Evolutionary conservation across 1,284 basidiomycete species (phyloP), one percentile per base, ranked within the genome.

Genomic region (Sporisorium iseilematis-ciliati): DNA sequence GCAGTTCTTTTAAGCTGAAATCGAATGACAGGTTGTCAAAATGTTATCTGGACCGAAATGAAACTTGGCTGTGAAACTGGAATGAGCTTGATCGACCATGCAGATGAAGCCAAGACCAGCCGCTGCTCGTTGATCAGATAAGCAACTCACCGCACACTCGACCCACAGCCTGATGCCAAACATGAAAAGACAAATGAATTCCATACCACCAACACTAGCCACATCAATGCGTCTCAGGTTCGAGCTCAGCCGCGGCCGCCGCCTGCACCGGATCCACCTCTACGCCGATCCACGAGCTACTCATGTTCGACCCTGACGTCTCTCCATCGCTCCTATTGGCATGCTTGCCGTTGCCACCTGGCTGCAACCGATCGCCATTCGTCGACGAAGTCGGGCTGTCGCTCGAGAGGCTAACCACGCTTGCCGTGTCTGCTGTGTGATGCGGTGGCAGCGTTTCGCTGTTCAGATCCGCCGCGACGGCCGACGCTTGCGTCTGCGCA

Each of bases 281-380:
- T 18, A 76, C 43, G 12, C 74, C 74, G 51, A 76, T 64, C 74
- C 74, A 76, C 2, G 68, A 72, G 8, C 64, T 67, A n/a, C 73
- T 70, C 73, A 75, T 60, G 8, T 56, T 70, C 5, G 60, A 53
- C 23, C 67, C 57, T 12, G 57, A 33, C 4, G 23, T 48, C 12
- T 66, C 63, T 7, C 42, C 64, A 43, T 56, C 46, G 25, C 46
- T 58, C 3, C 5, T 29, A 45, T 20, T 33, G 31, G 14, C 41
- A 23, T 55, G 54, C 31, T 41, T 53, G 41, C 33, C 35, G 35
- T 38, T 52, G 38, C 25, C 29, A 4, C 16, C 38, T 11, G 46
- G 25, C 21, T 54, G 29, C 10, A 35, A 18, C 2, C 50, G 40
- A 50, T 42, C 68, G 26, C 58, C 58, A 42, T 54, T 65, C 3